phyloP scores from a whole-genome alignment of 2,329 filamentous ascomycete genomes.

The Apiospora rasikravindrae region DNA sequence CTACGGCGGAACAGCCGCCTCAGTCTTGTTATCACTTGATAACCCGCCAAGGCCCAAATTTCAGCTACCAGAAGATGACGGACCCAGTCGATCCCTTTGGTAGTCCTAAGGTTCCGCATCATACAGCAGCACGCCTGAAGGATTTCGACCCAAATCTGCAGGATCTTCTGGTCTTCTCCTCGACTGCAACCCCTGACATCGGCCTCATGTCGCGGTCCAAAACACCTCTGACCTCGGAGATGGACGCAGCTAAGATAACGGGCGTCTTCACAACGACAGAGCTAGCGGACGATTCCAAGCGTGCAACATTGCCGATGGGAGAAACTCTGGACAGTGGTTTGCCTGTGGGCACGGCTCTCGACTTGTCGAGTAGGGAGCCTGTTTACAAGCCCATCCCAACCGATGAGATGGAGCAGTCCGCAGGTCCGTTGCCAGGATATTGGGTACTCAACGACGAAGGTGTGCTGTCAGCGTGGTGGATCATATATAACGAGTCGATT shows the following conservation, averaged over 20 bases:
- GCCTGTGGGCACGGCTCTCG: conserved; percentile 79
- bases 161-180: conserved; percentile 82
- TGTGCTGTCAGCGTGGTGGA: conserved; percentile 84
- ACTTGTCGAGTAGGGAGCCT: conserved; percentile 82
- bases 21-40: conserved; percentile 81
- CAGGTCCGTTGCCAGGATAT: conserved; percentile 80
- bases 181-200: conserved; percentile 79
- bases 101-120: conserved; percentile 70
- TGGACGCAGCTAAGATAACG: conserved; percentile 62
- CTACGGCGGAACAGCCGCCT: conserved; percentile 61
- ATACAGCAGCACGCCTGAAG: conserved; percentile 77
- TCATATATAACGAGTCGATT: conserved; percentile 88
- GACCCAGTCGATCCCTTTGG: conserved; percentile 78
- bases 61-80: conserved; percentile 74
- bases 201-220: conserved; percentile 79
- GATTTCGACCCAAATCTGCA: conserved; percentile 81
- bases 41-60: conserved; percentile 67
- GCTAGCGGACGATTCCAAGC: conserved; percentile 73
- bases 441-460: conserved; percentile 91
- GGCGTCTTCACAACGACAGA: conserved; percentile 77
- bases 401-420: conserved; percentile 79
- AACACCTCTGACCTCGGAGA: conserved; percentile 65
- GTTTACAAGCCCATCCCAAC: conserved; percentile 78
- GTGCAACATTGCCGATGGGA: conserved; percentile 76
- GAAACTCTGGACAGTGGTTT: conserved; percentile 73